Conservation (phyloP, 2,329 filamentous ascomycete species). For the Ophiostoma perfectum region DNA sequence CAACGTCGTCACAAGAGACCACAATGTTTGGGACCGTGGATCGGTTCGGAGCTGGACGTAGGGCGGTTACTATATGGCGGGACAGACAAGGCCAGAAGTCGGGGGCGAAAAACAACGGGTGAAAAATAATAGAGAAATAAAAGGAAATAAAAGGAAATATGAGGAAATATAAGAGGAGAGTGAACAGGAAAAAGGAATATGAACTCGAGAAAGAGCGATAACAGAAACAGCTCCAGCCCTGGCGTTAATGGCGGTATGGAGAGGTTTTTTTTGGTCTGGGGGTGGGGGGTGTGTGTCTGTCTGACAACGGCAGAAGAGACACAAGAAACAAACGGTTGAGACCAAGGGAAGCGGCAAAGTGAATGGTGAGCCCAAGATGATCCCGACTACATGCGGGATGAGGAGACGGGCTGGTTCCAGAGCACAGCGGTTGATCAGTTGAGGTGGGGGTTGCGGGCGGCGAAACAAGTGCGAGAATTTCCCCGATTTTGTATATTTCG, state of each 20-base stretch:
- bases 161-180: not conserved
- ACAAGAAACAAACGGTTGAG: not conserved
- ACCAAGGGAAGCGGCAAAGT: not conserved
- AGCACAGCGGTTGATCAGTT: not conserved
- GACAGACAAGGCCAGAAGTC: not conserved
- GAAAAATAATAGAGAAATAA: not conserved
- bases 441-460: conserved; percentile 3
- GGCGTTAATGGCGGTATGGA: conserved; percentile 11
- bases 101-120: not conserved
- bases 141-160: not conserved
- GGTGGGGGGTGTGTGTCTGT: conserved; percentile 1
- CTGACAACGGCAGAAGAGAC: not conserved
- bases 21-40: not conserved
- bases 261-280: not conserved
- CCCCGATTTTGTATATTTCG: conserved; percentile 14
- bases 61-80: conserved; percentile 10
- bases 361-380: too few relatives aligned
- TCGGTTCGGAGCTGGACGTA: not conserved
- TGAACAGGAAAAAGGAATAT: not conserved
- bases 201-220: conserved; percentile 5
- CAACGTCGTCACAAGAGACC: not conserved
- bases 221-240: not conserved
- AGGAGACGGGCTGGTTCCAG: too few relatives aligned
- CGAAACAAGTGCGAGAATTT: conserved; percentile 26
- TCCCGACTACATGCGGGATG: too few relatives aligned